A percentile compares a stretch with the other conserved stretches of the same genome.
Evolutionary conservation across 495 filamentous ascomycete genomes (phyloP).

Genomic region (Cenococcum geophilum): DNA sequence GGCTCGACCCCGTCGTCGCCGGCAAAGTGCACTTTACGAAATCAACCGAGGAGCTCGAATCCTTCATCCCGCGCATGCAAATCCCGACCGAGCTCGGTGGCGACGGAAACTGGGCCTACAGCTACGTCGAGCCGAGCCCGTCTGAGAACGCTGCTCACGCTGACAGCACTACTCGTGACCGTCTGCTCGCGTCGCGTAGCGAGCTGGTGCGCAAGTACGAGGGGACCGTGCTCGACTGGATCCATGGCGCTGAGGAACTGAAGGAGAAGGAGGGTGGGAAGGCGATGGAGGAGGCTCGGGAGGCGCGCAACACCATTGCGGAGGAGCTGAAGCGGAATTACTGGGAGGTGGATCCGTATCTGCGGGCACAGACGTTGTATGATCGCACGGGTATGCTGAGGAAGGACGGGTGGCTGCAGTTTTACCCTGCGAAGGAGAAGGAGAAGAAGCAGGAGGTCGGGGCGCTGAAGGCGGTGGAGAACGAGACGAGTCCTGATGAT

Average conservation of each 20-base stretch:
- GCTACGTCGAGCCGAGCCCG: slow-evolving; percentile 66
- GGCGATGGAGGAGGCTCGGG: slow-evolving; percentile 36
- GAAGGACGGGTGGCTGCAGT: slow-evolving; percentile 33
- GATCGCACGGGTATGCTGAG: slow-evolving; percentile 35
- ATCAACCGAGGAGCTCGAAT: slow-evolving; percentile 66
- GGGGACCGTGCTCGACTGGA: slow-evolving; percentile 64
- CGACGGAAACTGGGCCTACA: slow-evolving; percentile 71
- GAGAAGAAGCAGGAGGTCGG: slow-evolving; percentile 11
- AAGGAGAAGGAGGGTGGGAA: slow-evolving; percentile 26
- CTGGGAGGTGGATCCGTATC: slow-evolving; percentile 55
- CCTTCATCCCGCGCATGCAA: slow-evolving; percentile 62
- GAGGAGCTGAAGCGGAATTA: slow-evolving; percentile 65
- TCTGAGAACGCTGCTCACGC: slow-evolving; percentile 69
- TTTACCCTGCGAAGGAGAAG: slow-evolving; percentile 29
- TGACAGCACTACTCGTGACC: slow-evolving; percentile 57
- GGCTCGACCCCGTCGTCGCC: slow-evolving; percentile 96
- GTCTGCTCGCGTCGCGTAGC: slow-evolving; percentile 54
- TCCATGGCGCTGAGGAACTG: slow-evolving; percentile 39
- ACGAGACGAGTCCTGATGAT: slow-evolving; percentile 26
- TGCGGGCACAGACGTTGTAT: slow-evolving; percentile 37
- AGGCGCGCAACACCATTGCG: slow-evolving; percentile 49
- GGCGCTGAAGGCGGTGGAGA: background rate
- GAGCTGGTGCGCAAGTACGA: slow-evolving; percentile 64
- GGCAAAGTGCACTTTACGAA: slow-evolving; percentile 93
- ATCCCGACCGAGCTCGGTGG: slow-evolving; percentile 80